phyloP scores from a whole-genome alignment of 352 stramenopile species.

The Phytophthora macrochlamydospora region DNA sequence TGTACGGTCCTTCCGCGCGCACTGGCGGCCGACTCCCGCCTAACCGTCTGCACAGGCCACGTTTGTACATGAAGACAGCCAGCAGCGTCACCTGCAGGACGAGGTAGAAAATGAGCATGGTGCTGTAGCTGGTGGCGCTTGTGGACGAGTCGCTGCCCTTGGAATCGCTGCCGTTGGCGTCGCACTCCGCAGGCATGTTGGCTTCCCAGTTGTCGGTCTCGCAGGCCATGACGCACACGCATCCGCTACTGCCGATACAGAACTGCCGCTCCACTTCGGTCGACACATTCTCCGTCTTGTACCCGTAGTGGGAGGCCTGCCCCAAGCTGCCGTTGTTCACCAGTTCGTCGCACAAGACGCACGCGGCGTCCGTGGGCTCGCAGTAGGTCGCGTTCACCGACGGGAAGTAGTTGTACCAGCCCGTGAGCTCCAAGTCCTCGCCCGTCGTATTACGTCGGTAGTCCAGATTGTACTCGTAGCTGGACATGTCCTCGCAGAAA shows the following conservation, averaged over 20 bases:
- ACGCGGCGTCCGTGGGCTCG: constrained; percentile 54
- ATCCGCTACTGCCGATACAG: constrained; percentile 56
- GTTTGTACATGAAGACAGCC: constrained; percentile 62
- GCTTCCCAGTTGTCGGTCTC: constrained; percentile 54
- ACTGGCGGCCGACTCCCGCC: constrained; percentile 16
- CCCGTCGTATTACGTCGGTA: constrained; percentile 60
- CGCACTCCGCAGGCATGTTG: constrained; percentile 59
- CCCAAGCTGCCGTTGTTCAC: constrained; percentile 31
- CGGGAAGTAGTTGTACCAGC: constrained; percentile 73
- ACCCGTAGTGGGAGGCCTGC: constrained; percentile 23
- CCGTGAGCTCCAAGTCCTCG: constrained; percentile 32
- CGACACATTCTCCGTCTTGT: constrained; percentile 37
- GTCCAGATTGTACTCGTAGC: constrained; percentile 56
- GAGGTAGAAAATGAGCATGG: constrained; percentile 73
- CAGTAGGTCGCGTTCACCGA: constrained; percentile 71
- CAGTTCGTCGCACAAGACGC: constrained; percentile 49
- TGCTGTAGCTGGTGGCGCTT: constrained; percentile 45
- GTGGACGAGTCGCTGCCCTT: constrained; percentile 13
- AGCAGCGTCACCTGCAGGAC: constrained; percentile 68
- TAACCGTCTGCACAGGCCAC: constrained; percentile 41
- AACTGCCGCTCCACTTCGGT: constrained; percentile 51
- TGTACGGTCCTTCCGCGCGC: constrained; percentile 59
- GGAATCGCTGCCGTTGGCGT: constrained; percentile 21
- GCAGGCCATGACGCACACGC: constrained; percentile 71
- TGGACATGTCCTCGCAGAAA: constrained; percentile 59